Conservation (phyloP, 1,139 yeast species). For the Pneumocystis carinii region DNA sequence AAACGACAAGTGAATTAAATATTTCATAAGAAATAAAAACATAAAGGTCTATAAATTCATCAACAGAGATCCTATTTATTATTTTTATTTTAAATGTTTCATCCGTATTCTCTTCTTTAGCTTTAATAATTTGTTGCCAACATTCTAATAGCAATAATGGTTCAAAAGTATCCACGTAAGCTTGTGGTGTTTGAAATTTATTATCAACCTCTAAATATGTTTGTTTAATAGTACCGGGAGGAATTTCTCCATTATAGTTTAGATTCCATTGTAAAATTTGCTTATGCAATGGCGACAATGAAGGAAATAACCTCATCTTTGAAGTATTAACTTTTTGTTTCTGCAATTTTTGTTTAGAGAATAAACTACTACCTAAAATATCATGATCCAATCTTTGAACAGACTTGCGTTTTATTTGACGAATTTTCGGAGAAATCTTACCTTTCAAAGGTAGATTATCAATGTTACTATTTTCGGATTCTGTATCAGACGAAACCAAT, state of each 20-base stretch:
- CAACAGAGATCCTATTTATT: constrained; percentile 72
- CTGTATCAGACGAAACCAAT: constrained; percentile 8
- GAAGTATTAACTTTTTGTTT: constrained; percentile 57
- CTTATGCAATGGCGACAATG: constrained; percentile 57
- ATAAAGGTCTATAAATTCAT: constrained; percentile 76
- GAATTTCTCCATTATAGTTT: constrained; percentile 41
- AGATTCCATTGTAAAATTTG: constrained; percentile 68
- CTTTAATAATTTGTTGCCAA: constrained; percentile 77
- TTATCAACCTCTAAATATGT: constrained; percentile 31
- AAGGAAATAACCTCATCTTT: constrained; percentile 67
- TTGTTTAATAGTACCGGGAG: constrained; percentile 29
- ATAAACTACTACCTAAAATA: constrained; percentile 3
- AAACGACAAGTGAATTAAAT: constrained; percentile 38
- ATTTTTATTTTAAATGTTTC: constrained; percentile 52
- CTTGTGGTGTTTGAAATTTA: constrained; percentile 40
- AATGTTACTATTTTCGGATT: constrained; percentile 16
- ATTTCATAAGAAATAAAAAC: constrained; percentile 50
- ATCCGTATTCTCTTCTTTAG: constrained; percentile 46
- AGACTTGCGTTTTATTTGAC: constrained; percentile 3
- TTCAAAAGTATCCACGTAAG: constrained; percentile 53
- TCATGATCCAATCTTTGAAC: constrained; percentile 6
- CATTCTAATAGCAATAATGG: constrained; percentile 79
- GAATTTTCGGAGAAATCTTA: constrained; percentile 6
- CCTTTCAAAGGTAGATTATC: constrained; percentile 17
- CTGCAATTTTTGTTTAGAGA: constrained; percentile 15